A percentile compares a stretch with the other conserved stretches of the same genome.
These are phyloP conservation scores for Hypomyces rosellus DNA, from an alignment of 2,329 filamentous ascomycete species.

Conservation along the genomic window DNA sequence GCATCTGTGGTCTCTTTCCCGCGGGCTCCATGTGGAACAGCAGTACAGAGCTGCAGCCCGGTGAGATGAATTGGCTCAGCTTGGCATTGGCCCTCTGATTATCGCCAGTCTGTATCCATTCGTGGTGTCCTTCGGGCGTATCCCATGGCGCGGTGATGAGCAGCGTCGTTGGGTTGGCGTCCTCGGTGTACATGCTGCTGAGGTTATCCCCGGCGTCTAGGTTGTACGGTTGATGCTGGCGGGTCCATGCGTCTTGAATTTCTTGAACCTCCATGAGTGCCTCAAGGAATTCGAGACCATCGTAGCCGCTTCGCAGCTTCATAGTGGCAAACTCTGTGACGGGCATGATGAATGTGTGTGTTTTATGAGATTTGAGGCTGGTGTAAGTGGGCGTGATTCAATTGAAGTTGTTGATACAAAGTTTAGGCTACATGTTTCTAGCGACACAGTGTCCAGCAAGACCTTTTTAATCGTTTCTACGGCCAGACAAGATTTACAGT, in stretches of 20 bases:
- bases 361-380: not conserved
- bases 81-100: slow-evolving; percentile 31
- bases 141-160: slow-evolving; percentile 42
- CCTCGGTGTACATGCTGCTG: slow-evolving; percentile 30
- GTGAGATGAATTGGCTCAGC: slow-evolving; percentile 28
- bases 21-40: slow-evolving; percentile 37
- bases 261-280: slow-evolving; percentile 25
- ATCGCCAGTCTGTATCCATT: slow-evolving; percentile 38
- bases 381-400: not conserved
- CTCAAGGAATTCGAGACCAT: slow-evolving; percentile 28
- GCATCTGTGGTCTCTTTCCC: slow-evolving; percentile 18
- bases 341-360: slow-evolving; percentile 22
- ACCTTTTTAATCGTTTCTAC: too few relatives aligned
- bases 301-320: slow-evolving; percentile 23
- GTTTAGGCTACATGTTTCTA: too few relatives aligned
- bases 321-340: slow-evolving; percentile 37
- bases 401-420: too few relatives aligned
- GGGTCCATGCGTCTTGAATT: slow-evolving; percentile 36
- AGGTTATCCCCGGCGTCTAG: slow-evolving; percentile 27
- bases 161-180: slow-evolving; percentile 30
- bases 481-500: not conserved
- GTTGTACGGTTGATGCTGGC: slow-evolving; percentile 29
- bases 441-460: too few relatives aligned
- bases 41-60: slow-evolving; percentile 25
- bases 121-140: slow-evolving; percentile 32